These are phyloP conservation scores for Phytomonas francai DNA, from an alignment of 208 protist genomes.

Conservation along the genomic window DNA sequence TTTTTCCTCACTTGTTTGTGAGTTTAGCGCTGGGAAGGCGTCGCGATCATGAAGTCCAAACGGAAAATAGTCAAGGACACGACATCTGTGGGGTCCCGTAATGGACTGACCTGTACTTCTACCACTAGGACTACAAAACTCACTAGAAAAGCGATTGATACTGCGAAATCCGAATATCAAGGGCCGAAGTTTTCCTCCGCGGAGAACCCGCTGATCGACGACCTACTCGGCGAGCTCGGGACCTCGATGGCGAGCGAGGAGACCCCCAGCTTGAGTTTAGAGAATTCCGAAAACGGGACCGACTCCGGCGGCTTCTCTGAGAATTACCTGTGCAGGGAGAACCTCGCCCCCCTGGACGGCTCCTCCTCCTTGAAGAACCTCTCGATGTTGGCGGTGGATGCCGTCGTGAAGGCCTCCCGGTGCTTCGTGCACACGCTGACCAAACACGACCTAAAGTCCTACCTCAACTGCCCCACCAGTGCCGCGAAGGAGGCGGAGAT, in stretches of 20 bases:
- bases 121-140: too few species aligned
- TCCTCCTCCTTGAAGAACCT: background rate
- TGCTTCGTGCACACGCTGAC: slow-evolving; percentile 44
- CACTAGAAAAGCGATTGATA: too few species aligned
- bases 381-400: slow-evolving; percentile 16
- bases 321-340: background rate
- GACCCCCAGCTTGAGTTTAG: background rate
- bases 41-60: too few species aligned
- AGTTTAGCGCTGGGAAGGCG: too few species aligned
- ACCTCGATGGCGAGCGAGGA: background rate
- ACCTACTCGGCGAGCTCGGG: slow-evolving; percentile 1
- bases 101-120: too few species aligned
- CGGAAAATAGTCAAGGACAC: too few species aligned
- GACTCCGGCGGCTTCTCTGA: background rate
- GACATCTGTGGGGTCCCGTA: too few species aligned
- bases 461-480: slow-evolving; percentile 11
- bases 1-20: too few species aligned
- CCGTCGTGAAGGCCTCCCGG: slow-evolving; percentile 23
- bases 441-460: slow-evolving; percentile 34
- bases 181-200: background rate
- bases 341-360: too few species aligned
- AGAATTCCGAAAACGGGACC: background rate
- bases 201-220: slow-evolving; percentile 33
- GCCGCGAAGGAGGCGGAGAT: slow-evolving; percentile 16
- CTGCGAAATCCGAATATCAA: too few species aligned